Conservation (phyloP, 768 basidiomycete species). For the Leccinum incarnatum region DNA sequence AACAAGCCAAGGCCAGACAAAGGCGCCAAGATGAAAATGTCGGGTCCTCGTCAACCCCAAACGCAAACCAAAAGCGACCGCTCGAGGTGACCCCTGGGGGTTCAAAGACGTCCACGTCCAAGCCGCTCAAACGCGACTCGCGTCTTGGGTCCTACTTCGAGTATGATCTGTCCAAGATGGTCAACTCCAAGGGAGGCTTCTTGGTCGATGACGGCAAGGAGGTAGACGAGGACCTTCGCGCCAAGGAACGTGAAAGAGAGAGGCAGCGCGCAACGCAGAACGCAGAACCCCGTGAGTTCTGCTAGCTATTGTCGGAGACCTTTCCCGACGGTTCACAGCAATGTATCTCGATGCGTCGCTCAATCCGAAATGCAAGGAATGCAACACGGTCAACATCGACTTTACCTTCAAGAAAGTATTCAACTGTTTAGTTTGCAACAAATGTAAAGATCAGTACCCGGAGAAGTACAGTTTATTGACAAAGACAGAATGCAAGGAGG, state of each 20-base stretch:
- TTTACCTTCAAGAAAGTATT: conserved; percentile 79
- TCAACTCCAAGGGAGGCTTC: conserved; percentile 96
- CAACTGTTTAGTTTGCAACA: conserved; percentile 80
- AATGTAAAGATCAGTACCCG: conserved; percentile 84
- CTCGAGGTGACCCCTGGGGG: conserved; percentile 54
- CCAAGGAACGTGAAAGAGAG: conserved; percentile 82
- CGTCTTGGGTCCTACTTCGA: conserved; percentile 92
- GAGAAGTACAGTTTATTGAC: conserved; percentile 94
- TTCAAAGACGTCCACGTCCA: conserved; percentile 60
- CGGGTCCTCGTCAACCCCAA: conserved; percentile 45
- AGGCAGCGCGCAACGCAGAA: conserved; percentile 72
- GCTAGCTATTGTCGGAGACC: background rate
- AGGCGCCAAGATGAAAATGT: conserved; percentile 59
- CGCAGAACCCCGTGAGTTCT: conserved; percentile 60
- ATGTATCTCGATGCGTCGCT: conserved; percentile 68
- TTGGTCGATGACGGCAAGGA: conserved; percentile 86
- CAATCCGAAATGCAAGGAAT: conserved; percentile 86
- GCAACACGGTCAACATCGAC: conserved; percentile 87
- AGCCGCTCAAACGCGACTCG: conserved; percentile 63
- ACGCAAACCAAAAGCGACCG: conserved; percentile 76
- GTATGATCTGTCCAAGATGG: conserved; percentile 95
- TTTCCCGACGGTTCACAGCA: conserved; percentile 43
- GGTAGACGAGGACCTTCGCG: conserved; percentile 67
- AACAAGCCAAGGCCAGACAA: conserved; percentile 71
- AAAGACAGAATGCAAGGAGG: conserved; percentile 98